Evolutionary conservation across 2,329 filamentous ascomycete species (phyloP).

Genomic region (Cladosporium sp.): DNA sequence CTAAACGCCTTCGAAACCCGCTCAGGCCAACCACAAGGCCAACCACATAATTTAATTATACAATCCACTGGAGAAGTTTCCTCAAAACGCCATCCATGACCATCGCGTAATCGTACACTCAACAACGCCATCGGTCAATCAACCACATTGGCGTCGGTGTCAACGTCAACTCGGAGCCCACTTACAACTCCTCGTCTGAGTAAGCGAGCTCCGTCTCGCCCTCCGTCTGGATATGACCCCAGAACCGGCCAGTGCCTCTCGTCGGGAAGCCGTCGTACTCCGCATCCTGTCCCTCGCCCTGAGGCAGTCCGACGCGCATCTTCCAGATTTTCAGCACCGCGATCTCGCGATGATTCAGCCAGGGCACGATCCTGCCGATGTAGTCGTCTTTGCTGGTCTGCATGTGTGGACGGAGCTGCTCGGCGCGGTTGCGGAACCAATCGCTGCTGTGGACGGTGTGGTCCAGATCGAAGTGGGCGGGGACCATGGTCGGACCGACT

Average conservation of each 20-base stretch:
- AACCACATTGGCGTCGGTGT: not conserved
- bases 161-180: not conserved
- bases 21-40: not conserved
- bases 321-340: slow-evolving; percentile 36
- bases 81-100: not conserved
- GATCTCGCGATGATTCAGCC: slow-evolving; percentile 34
- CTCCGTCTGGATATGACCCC: slow-evolving; percentile 14
- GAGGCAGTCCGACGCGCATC: slow-evolving; percentile 38
- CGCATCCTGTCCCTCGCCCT: slow-evolving; percentile 39
- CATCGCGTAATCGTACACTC: not conserved
- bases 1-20: not conserved
- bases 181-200: not conserved
- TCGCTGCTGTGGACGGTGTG: slow-evolving; percentile 23
- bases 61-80: not conserved
- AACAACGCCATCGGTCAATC: not conserved
- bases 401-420: slow-evolving; percentile 41
- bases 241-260: slow-evolving; percentile 48
- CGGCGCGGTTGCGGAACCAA: slow-evolving; percentile 38
- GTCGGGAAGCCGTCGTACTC: slow-evolving; percentile 45
- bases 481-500: slow-evolving; percentile 9
- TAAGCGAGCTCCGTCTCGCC: not conserved
- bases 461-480: not conserved
- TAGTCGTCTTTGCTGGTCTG: not conserved
- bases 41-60: too few species aligned
- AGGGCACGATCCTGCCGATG: slow-evolving; percentile 30